Conservation (phyloP, 495 filamentous ascomycete genomes). For the Lichenothelia convexa region DNA sequence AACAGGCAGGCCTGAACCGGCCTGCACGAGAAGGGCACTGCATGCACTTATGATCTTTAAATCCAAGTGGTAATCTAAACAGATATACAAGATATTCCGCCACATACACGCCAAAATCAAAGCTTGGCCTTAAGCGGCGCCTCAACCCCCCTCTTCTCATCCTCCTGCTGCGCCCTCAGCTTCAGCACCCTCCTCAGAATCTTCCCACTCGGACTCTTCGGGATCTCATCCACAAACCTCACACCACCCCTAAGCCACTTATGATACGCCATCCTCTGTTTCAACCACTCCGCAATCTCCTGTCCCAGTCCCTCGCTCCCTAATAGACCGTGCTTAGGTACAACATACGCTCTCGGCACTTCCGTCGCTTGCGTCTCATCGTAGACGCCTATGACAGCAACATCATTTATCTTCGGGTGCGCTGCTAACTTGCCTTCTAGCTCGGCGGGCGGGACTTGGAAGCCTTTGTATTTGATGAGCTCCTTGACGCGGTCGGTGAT, state of each 20-base stretch:
- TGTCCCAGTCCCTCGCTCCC: conserved; percentile 9
- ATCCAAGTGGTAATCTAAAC: too few species aligned
- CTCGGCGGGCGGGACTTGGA: conserved; percentile 22
- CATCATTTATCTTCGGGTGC: conserved; percentile 19
- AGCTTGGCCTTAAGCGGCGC: conserved; percentile 10
- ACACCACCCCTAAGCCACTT: conserved; percentile 17
- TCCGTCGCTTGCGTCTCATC: conserved; percentile 20
- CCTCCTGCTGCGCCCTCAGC: conserved; percentile 8
- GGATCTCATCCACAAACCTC: conserved; percentile 13
- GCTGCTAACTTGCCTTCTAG: conserved; percentile 20
- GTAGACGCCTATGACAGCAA: conserved; percentile 24
- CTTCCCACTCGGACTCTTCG: conserved; percentile 15
- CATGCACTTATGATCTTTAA: too few species aligned
- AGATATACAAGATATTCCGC: too few species aligned
- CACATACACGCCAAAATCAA: too few species aligned
- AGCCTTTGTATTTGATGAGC: conserved; percentile 35
- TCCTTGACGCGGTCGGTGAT: conserved; percentile 37
- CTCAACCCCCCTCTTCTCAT: conserved; percentile 4
- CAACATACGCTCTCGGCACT: conserved; percentile 22
- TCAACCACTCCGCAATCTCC: conserved; percentile 20
- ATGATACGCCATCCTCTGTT: conserved; percentile 17
- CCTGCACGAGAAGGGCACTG: too few species aligned
- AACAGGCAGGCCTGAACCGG: too few species aligned
- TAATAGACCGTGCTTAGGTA: conserved; percentile 12
- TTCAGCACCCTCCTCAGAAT: conserved; percentile 17